Percentiles rank a stretch among this genome's conserved stretches.
Evolutionary conservation across 1,284 basidiomycete genomes (phyloP).

Genomic region (Sporisorium graminicola): DNA sequence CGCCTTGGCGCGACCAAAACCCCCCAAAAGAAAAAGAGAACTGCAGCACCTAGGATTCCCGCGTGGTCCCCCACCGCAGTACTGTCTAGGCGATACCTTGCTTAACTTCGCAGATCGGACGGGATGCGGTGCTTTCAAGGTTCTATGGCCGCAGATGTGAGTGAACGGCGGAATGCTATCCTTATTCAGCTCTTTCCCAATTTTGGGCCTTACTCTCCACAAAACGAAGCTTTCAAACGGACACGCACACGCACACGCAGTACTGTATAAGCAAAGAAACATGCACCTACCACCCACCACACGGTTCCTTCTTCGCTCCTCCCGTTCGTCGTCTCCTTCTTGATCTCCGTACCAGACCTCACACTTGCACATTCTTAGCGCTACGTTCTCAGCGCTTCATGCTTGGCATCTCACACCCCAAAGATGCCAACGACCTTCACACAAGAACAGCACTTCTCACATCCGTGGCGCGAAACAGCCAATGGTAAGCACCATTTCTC

Average conservation of each 20-base stretch:
- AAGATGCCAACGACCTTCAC: slow-evolving; percentile 42
- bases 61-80: slow-evolving; percentile 86
- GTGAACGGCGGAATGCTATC: no score
- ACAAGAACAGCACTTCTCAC: slow-evolving; percentile 31
- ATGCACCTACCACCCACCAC: neutral
- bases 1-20: neutral
- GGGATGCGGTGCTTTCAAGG: slow-evolving; percentile 83
- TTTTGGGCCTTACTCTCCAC: slow-evolving; percentile 1
- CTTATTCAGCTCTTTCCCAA: no score
- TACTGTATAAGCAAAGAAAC: no score
- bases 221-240: slow-evolving; percentile 4
- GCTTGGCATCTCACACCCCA: neutral
- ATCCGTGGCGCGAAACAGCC: slow-evolving; percentile 43
- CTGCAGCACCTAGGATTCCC: slow-evolving; percentile 85
- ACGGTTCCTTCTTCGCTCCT: neutral
- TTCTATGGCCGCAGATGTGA: slow-evolving; percentile 80
- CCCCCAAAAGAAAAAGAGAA: slow-evolving; percentile 70
- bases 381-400: neutral
- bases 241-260: no score
- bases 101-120: slow-evolving; percentile 85
- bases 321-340: neutral
- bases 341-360: neutral
- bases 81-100: slow-evolving; percentile 83
- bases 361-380: no score
- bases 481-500: slow-evolving; percentile 27